Evolutionary conservation across 2,329 filamentous ascomycete genomes (phyloP), one percentile per base, ranked within the genome.

Genomic region (Magnaporthiopsis poae): DNA sequence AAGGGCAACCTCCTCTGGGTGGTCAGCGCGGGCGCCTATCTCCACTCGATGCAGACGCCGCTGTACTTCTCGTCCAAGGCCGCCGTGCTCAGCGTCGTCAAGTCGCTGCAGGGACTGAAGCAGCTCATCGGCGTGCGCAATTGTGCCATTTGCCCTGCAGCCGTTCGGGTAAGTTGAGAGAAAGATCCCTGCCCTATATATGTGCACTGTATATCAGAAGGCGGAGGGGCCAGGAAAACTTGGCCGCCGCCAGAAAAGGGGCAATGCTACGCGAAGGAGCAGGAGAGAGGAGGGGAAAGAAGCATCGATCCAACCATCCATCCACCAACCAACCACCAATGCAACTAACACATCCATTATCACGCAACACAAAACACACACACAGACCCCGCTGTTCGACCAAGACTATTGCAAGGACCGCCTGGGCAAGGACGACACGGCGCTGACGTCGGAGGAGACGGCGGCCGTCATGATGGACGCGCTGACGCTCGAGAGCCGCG

Each of bases 41-140:
- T 76, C 8, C 72, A 73, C 59, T 68, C 69, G 1, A 36, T 76
- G 8, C 68, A 71, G 12, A 72, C 75, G 0, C 75, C 75, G 0
- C 62, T 76, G 46, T 76, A 76, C 68, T 72, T 71, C 36, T 67
- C 73, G 0, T 73, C 70, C 68, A 76, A 76, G 66, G 70, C 70
- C 0, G 73, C 71, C 3, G 64, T 74, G n/a, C 65, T 71, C 61
- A 70, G 68, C 61, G 64, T 72, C 21, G 67, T 69, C 63, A 68
- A 66, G 65, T 70, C 66, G 29, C 66, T 72, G 31, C 67, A 39
- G 13, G 33, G 60, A 15, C 59, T 70, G 61, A 68, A 63, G 65
- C 60, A 67, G 1, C 61, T 35, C 0, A 59, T 71, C 1, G 68
- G 68, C 4, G 71, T 72, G 62, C 67, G 69, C 2, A 68, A 67